These are phyloP conservation scores for Arctium minus DNA, from an alignment of 129 eudicot genomes.

Conservation along the genomic window DNA sequence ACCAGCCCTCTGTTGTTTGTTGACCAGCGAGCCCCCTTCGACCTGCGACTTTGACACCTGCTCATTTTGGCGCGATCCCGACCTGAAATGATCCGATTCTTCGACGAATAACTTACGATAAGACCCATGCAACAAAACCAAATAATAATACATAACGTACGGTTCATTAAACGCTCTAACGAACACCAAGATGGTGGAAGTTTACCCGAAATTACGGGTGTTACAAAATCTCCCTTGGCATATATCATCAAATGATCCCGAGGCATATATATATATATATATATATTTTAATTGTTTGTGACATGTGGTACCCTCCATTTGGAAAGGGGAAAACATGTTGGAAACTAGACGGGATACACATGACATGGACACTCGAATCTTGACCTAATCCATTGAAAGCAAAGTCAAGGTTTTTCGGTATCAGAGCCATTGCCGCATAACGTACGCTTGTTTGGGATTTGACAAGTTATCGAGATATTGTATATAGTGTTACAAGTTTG, in stretches of 20 bases:
- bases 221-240: neutral
- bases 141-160: too few species aligned
- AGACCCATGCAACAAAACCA: too few species aligned
- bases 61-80: too few species aligned
- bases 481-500: neutral
- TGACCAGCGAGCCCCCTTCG: too few species aligned
- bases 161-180: too few species aligned
- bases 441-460: neutral
- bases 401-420: neutral
- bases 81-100: too few species aligned
- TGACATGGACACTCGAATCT: neutral
- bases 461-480: neutral
- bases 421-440: neutral
- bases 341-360: neutral
- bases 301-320: neutral
- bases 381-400: neutral
- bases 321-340: neutral
- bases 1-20: too few species aligned
- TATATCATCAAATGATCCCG: neutral
- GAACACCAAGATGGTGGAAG: too few species aligned
- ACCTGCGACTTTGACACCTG: too few species aligned
- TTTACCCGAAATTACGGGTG: too few species aligned
- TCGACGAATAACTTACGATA: too few species aligned
- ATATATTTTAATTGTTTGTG: too few species aligned
- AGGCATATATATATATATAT: neutral